Base-by-base conservation (phyloP, 208 protist species). In the Leishmania martiniquensis region DNA sequence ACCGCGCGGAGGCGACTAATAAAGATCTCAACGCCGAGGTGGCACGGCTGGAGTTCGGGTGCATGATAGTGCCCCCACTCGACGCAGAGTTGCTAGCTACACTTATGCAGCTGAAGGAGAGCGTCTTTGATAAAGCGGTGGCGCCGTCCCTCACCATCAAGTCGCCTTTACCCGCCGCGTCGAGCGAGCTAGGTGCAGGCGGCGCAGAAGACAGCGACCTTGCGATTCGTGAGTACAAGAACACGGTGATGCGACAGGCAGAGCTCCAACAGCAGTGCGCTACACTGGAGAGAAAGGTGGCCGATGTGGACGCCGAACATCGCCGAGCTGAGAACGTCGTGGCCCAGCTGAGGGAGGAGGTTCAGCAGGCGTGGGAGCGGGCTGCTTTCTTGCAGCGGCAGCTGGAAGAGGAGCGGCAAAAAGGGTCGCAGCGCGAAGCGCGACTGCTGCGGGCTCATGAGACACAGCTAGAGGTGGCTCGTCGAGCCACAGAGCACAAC, bases 401-500 rank as follows among this genome's bases (percentile, higher is more conserved):
- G 68, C 52, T 96, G 13, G 87, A 93, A 37, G 88, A 89, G 34
- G 92, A 96, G 75, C 86, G 92, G 20, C 65, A 84, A n/a, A 89
- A 89, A 57, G 77, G 83, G 44, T 73, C 89, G 45, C 82, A 81
- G 71, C 88, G 91, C 20, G 92, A 96, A 71, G 72, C 62, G 20
- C 89, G 94, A 15, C 76, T 95, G 29, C 57, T 85, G 37, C 80
- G 76, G 13, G 87, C 94, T 15, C 91, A 97, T 76, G 91, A 94
- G 51, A 87, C 82, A 52, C 94, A 97, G 83, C 76, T 77, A 0
- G 87, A 89, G 34, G 92, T 97, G n/a, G 80, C 85, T 34, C 86
- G 82, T 7, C 89, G 90, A 22, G 92, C 94, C 39, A 88, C 87
- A 44, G 94, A 97, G 82, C 94, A 95, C 84, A 95, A 94, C 74